These are phyloP conservation scores for Boletellus ananas DNA, from an alignment of 768 basidiomycete species.

Conservation along the genomic window DNA sequence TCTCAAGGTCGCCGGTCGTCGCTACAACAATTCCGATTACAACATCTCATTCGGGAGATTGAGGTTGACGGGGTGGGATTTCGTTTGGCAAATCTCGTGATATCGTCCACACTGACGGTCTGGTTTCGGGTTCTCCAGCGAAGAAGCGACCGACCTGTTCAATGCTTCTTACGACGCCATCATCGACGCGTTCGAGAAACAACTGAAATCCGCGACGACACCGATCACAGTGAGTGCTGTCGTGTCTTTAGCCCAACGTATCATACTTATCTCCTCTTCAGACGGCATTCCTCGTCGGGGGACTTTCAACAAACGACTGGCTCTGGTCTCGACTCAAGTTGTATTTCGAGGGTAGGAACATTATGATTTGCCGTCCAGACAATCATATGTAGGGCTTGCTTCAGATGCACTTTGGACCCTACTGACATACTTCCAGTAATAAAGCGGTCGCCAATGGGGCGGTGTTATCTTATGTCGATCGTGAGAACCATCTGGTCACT, in stretches of 20 bases:
- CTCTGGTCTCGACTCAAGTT: not conserved
- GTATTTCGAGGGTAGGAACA: too few species aligned
- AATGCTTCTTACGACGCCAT: slow-evolving; percentile 9
- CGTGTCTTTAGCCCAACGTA: too few species aligned
- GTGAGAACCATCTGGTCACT: too few species aligned
- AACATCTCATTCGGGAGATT: slow-evolving; percentile 5
- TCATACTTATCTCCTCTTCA: not conserved
- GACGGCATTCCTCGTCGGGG: slow-evolving; percentile 15
- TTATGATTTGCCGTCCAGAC: too few species aligned
- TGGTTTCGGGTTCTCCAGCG: not conserved
- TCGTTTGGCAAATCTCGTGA: too few species aligned
- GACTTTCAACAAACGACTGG: slow-evolving; percentile 3
- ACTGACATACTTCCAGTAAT: too few species aligned
- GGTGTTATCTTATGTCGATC: too few species aligned
- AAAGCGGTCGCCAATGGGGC: too few species aligned
- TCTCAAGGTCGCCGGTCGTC: slow-evolving; percentile 6
- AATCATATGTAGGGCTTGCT: too few species aligned
- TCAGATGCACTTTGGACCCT: too few species aligned
- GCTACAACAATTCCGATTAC: not conserved
- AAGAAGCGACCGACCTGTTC: slow-evolving; percentile 8
- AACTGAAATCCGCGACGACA: not conserved
- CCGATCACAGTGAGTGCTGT: slow-evolving; percentile 2
- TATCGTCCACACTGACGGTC: not conserved
- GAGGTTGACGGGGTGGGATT: too few species aligned
- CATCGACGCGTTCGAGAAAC: slow-evolving; percentile 9